Evolutionary conservation across 371 early-diverging fungal genomes (phyloP).

Genomic region (Mucor mucedo): DNA sequence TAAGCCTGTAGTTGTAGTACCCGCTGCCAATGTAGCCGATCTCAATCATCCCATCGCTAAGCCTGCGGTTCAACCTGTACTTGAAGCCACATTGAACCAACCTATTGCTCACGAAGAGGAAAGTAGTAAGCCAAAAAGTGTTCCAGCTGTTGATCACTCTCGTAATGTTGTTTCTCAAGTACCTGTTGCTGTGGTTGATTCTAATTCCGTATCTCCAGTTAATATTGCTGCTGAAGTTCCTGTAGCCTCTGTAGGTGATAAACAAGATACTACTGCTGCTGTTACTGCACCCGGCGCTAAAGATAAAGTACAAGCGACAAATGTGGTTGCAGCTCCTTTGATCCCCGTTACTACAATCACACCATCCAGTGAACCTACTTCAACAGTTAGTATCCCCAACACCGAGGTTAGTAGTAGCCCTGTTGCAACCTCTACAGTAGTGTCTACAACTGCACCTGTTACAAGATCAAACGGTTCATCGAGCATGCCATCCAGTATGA

Average conservation of each 20-base stretch:
- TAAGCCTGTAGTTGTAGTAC: conserved; percentile 6
- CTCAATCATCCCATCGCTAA: neutral
- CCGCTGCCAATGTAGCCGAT: neutral
- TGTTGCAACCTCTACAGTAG: neutral
- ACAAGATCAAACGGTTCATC: too few relatives aligned
- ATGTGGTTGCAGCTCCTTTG: neutral
- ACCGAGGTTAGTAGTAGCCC: neutral
- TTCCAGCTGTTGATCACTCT: neutral
- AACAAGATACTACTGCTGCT: neutral
- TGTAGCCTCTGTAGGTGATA: neutral
- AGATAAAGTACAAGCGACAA: neutral
- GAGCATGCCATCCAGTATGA: neutral
- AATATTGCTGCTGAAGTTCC: neutral
- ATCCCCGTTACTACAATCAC: neutral
- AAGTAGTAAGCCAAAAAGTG: neutral
- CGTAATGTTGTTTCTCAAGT: neutral
- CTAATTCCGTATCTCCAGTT: neutral
- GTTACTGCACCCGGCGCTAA: neutral
- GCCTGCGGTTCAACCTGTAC: neutral
- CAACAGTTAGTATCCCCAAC: neutral
- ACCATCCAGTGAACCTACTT: neutral
- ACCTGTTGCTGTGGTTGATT: neutral
- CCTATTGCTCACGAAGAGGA: too few relatives aligned
- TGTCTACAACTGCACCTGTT: too few relatives aligned
- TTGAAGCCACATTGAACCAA: neutral